Percentiles rank a stretch among this genome's conserved stretches.
phyloP scores from a whole-genome alignment of 495 filamentous ascomycete genomes.

The Penicillium mononematosum region DNA sequence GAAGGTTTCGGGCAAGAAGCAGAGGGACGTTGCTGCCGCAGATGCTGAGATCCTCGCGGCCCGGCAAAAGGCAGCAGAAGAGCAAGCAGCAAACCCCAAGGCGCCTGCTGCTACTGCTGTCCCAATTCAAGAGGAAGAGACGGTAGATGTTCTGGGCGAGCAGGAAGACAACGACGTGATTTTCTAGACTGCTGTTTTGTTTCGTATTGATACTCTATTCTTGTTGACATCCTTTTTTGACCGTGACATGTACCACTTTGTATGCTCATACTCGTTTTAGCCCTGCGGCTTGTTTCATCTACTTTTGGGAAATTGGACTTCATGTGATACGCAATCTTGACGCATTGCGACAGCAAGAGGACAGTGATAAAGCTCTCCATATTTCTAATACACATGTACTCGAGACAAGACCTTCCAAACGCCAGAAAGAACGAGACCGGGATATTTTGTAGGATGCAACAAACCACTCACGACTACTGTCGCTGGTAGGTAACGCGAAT shows the following conservation, averaged over 20 bases:
- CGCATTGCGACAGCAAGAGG: conserved; percentile 6
- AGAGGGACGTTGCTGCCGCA: conserved; percentile 71
- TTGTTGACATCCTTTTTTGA: conserved; percentile 20
- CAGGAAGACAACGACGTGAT: conserved; percentile 94
- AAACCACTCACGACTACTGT: conserved; percentile 52
- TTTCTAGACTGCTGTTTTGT: conserved; percentile 57
- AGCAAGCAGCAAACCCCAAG: conserved; percentile 28
- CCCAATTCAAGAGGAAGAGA: conserved; percentile 36
- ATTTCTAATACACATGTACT: conserved; percentile 24
- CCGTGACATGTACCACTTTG: conserved; percentile 27
- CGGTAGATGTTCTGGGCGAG: conserved; percentile 72
- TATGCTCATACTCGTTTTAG: conserved; percentile 11
- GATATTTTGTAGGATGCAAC: conserved; percentile 19
- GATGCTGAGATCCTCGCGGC: conserved; percentile 70
- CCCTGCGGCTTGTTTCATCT: conserved; percentile 10
- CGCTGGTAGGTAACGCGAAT: conserved; percentile 91
- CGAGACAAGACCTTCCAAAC: conserved; percentile 34
- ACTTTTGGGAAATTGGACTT: conserved; percentile 14
- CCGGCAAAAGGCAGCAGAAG: conserved; percentile 49
- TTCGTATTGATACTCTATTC: conserved; percentile 13
- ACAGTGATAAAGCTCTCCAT: conserved; percentile 17
- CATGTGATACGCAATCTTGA: conserved; percentile 9
- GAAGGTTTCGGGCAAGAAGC: conserved; percentile 96
- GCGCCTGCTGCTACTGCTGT: conserved; percentile 27
- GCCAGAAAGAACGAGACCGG: conserved; percentile 28